Evolutionary conservation across 2,329 filamentous ascomycete species (phyloP).

Genomic region (Grosmannia penicillata): DNA sequence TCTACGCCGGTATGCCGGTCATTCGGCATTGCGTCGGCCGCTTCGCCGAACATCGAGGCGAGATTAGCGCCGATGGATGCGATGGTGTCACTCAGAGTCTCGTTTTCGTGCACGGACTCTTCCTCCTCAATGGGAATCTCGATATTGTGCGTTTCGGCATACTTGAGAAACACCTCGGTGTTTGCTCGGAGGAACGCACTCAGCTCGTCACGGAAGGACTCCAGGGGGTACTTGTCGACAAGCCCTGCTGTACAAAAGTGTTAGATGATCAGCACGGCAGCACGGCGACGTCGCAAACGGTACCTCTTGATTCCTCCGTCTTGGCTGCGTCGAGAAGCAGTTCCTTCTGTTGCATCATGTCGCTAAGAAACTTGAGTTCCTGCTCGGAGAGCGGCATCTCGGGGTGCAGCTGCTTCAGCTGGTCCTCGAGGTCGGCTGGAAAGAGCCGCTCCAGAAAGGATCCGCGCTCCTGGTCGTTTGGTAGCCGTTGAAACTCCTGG

Average conservation of each 20-base stretch:
- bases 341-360: conserved; percentile 18
- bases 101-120: conserved; percentile 12
- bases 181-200: conserved; percentile 18
- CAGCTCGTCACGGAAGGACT: conserved; percentile 19
- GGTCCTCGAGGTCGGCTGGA: conserved; percentile 37
- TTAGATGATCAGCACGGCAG: not conserved
- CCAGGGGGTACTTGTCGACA: conserved; percentile 23
- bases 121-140: conserved; percentile 20
- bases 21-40: not conserved
- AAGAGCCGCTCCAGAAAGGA: conserved; percentile 38
- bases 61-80: not conserved
- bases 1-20: not conserved
- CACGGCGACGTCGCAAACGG: not conserved
- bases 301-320: conserved; percentile 28
- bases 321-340: conserved; percentile 35
- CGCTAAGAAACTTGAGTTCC: conserved; percentile 8
- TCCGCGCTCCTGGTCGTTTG: conserved; percentile 5
- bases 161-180: conserved; percentile 18
- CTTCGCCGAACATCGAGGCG: not conserved
- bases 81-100: not conserved
- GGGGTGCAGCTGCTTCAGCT: conserved; percentile 21
- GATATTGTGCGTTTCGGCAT: conserved; percentile 22
- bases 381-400: conserved; percentile 15
- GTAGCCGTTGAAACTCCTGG: conserved; percentile 2
- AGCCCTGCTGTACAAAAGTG: conserved; percentile 12